A percentile compares a stretch with the other conserved stretches of the same genome.
These are phyloP conservation scores for Cercospora sp. DNA, from an alignment of 2,329 filamentous ascomycete species.

Conservation along the genomic window DNA sequence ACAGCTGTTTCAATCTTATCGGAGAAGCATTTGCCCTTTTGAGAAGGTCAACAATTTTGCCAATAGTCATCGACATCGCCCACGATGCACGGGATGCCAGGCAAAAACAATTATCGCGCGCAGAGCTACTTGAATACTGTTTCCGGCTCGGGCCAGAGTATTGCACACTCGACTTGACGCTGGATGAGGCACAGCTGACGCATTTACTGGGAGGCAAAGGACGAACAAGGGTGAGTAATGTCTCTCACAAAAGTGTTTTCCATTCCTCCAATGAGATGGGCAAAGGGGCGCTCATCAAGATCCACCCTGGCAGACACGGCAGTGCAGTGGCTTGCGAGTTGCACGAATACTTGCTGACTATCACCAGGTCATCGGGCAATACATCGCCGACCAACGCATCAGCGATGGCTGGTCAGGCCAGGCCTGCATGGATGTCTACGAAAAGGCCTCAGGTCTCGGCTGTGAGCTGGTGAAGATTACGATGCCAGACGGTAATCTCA, in stretches of 20 bases:
- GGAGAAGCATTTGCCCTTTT: conserved; percentile 61
- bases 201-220: conserved; percentile 55
- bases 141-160: conserved; percentile 64
- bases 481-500: conserved; percentile 56
- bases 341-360: not conserved
- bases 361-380: conserved; percentile 57
- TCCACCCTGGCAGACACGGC: too few species aligned
- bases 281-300: too few species aligned
- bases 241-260: not conserved
- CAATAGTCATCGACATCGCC: conserved; percentile 45
- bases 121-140: conserved; percentile 56
- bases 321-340: not conserved
- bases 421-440: conserved; percentile 59
- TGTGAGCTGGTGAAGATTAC: conserved; percentile 65
- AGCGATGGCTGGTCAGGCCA: conserved; percentile 58
- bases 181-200: conserved; percentile 54
- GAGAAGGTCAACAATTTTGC: conserved; percentile 60
- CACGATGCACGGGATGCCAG: conserved; percentile 23
- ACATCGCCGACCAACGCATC: conserved; percentile 42
- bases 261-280: not conserved
- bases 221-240: conserved; percentile 48
- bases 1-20: conserved; percentile 40
- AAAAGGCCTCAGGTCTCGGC: conserved; percentile 57
- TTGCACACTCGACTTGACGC: conserved; percentile 59
- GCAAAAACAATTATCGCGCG: conserved; percentile 28